Percentiles rank a stretch among this genome's conserved stretches.
phyloP scores from a whole-genome alignment of 2,329 filamentous ascomycete genomes.

The Epichloe gansuensis region DNA sequence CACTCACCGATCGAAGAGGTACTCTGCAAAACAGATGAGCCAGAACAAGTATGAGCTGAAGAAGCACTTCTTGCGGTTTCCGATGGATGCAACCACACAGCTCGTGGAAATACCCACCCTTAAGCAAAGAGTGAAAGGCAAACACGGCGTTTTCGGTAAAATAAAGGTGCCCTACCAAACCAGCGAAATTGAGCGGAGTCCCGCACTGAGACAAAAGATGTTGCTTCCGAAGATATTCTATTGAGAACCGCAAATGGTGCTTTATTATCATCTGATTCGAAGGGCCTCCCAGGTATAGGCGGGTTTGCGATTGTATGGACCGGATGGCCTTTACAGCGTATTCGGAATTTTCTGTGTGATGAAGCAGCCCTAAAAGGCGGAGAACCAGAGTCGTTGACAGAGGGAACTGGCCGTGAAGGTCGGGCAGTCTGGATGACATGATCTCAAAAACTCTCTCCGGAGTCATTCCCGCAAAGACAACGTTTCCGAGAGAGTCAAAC shows the following conservation, averaged over 20 bases:
- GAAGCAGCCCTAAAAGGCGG: constrained; percentile 51
- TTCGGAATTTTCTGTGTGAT: constrained; percentile 16
- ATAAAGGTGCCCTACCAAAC: constrained; percentile 58
- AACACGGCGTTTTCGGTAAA: constrained; percentile 65
- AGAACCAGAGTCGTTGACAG: constrained; percentile 62
- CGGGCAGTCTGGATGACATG: constrained; percentile 58
- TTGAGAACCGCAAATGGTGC: constrained; percentile 68
- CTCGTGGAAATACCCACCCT: constrained; percentile 52
- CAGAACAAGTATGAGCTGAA: constrained; percentile 53
- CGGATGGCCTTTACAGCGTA: constrained; percentile 34
- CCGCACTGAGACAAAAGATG: constrained; percentile 49
- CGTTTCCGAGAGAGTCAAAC: constrained; percentile 69
- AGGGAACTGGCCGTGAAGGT: constrained; percentile 65
- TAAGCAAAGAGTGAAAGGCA: constrained; percentile 62
- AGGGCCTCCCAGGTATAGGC: constrained; percentile 57
- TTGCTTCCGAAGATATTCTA: constrained; percentile 63
- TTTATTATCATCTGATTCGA: constrained; percentile 55
- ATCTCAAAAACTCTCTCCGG: constrained; percentile 49
- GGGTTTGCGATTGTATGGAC: constrained; percentile 54
- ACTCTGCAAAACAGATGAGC: constrained; percentile 37
- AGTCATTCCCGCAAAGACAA: constrained; percentile 60
- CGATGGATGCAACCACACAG: constrained; percentile 48
- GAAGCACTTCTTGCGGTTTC: too few relatives aligned
- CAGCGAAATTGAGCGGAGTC: constrained; percentile 58
- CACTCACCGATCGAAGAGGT: not conserved